phyloP scores from a whole-genome alignment of 2,329 filamentous ascomycete species.

The Kalmusia sp. region DNA sequence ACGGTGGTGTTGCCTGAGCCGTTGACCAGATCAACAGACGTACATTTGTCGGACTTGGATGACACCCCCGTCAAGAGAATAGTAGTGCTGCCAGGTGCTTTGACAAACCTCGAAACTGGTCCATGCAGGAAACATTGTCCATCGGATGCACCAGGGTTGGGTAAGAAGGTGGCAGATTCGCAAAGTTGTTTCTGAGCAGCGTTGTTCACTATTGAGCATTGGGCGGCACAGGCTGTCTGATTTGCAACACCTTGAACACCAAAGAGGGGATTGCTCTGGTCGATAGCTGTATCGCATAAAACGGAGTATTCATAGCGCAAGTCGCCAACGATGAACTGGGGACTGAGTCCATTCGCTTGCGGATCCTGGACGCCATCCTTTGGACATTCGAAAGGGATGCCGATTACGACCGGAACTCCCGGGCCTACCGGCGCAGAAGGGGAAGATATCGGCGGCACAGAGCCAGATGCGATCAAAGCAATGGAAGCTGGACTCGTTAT shows the following conservation, averaged over 20 bases:
- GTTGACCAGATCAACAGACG: constrained; percentile 9
- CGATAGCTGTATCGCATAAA: constrained; percentile 34
- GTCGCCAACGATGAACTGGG: constrained; percentile 33
- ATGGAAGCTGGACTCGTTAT: constrained; percentile 7
- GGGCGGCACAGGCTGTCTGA: constrained; percentile 32
- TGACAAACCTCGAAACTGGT: constrained; percentile 13
- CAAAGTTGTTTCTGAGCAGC: constrained; percentile 28
- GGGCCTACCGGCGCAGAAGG: constrained; percentile 1
- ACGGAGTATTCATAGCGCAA: constrained; percentile 34
- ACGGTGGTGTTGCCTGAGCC: constrained; percentile 13
- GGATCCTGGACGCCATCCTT: constrained; percentile 3
- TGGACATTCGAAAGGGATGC: constrained; percentile 36
- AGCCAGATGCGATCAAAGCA: constrained; percentile 9
- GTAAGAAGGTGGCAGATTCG: constrained; percentile 28
- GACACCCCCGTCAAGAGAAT: constrained; percentile 29
- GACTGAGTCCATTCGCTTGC: constrained; percentile 15
- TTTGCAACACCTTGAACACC: constrained; percentile 22
- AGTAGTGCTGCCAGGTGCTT: constrained; percentile 25
- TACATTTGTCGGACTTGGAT: constrained; percentile 30
- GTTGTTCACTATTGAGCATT: constrained; percentile 38
- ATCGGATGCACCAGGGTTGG: constrained; percentile 21
- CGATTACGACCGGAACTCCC: constrained; percentile 23
- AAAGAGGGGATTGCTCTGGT: constrained; percentile 24
- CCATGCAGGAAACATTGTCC: constrained; percentile 32
- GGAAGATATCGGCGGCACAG: constrained; percentile 2